Evolutionary conservation across 192 early-diverging fungal genomes (phyloP).

Genomic region (Coemansia sp.): DNA sequence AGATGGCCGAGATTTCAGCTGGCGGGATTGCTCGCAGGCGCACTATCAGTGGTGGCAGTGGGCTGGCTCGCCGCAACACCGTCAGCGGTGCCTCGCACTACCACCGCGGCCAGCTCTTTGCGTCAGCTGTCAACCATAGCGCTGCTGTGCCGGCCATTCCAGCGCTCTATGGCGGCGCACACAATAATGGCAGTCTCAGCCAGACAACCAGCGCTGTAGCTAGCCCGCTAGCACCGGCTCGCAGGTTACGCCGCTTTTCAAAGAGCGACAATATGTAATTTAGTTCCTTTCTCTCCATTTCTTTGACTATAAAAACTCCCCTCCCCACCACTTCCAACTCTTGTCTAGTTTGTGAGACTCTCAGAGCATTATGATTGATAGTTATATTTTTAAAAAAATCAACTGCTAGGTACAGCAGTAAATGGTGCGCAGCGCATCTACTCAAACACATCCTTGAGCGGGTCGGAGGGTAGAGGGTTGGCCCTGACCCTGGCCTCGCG

Average conservation of each 20-base stretch:
- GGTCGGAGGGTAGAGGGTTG: constrained; percentile 50
- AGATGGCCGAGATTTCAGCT: constrained; percentile 28
- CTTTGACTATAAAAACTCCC: no score
- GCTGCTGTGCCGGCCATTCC: constrained; percentile 31
- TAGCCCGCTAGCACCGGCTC: constrained; percentile 31
- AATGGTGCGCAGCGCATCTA: neutral
- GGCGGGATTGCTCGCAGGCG: constrained; percentile 50
- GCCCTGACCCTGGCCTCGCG: constrained; percentile 32
- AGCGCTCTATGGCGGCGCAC: constrained; percentile 16
- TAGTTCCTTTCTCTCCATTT: neutral
- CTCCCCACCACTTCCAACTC: no score
- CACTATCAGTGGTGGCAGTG: constrained; percentile 49
- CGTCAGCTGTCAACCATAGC: constrained; percentile 20
- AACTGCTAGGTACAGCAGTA: neutral
- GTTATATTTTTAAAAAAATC: neutral
- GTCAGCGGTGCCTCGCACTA: constrained; percentile 59
- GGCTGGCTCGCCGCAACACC: constrained; percentile 56
- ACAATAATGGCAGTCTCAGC: constrained; percentile 1
- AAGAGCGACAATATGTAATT: constrained; percentile 12
- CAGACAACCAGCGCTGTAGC: constrained; percentile 11
- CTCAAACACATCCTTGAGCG: constrained; percentile 52
- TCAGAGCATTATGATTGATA: neutral
- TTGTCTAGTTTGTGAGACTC: neutral
- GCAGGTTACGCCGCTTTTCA: constrained; percentile 40
- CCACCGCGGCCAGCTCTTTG: constrained; percentile 51